These are phyloP conservation scores for Ogataea methanolica DNA, from an alignment of 805 yeast genomes.

Conservation along the genomic window DNA sequence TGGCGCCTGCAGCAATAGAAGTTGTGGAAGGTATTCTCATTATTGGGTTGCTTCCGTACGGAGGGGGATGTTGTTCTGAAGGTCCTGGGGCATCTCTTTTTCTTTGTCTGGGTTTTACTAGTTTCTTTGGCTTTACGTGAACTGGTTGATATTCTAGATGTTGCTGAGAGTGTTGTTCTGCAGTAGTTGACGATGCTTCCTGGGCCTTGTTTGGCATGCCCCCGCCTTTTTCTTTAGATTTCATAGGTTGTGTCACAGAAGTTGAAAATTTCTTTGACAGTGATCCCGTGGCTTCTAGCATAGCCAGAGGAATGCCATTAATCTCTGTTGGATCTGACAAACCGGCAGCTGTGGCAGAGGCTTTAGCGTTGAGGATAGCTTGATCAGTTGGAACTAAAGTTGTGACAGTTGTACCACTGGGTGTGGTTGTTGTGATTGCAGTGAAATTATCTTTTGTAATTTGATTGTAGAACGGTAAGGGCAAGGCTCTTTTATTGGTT, in stretches of 20 bases:
- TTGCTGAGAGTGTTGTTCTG: neutral
- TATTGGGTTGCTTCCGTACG: neutral
- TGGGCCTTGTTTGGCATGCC: conserved; percentile 3
- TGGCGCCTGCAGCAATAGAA: conserved; percentile 23
- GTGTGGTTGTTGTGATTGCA: conserved; percentile 80
- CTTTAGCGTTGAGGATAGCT: conserved; percentile 61
- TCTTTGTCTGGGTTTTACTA: conserved; percentile 3
- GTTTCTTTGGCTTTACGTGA: conserved; percentile 3
- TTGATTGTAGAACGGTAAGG: conserved; percentile 87
- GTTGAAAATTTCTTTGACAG: conserved; percentile 23
- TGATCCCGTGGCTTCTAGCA: conserved; percentile 81
- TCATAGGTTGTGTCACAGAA: no score
- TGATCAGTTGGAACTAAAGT: conserved; percentile 83
- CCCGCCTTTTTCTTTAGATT: conserved; percentile 1
- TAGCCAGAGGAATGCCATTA: conserved; percentile 36
- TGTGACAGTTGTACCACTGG: conserved; percentile 88
- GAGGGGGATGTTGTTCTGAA: neutral
- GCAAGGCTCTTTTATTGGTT: conserved; percentile 43
- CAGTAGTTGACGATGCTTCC: neutral
- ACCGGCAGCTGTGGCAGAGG: conserved; percentile 53
- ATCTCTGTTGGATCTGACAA: conserved; percentile 41
- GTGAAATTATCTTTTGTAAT: conserved; percentile 86
- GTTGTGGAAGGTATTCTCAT: conserved; percentile 11
- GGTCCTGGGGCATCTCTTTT: neutral
- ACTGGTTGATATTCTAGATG: neutral